Percentiles rank a stretch among this genome's conserved stretches.
Conservation (phyloP, 345 rosid genomes). For the Turnera subulata region DNA sequence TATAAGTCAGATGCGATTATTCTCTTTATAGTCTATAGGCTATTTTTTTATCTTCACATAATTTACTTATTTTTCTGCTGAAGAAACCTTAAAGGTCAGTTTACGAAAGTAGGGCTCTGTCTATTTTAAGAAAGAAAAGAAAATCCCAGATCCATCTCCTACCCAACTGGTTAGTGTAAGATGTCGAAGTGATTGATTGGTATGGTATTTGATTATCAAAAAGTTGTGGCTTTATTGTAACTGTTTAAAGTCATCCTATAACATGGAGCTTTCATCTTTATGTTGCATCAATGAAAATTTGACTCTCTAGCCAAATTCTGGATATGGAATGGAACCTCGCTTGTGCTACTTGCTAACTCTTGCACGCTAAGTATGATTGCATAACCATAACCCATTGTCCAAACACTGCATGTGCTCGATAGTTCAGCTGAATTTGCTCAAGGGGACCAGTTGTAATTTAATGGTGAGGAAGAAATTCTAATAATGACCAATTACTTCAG, state of each 20-base stretch:
- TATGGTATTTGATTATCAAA: conserved; percentile 1
- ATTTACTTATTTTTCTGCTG: neutral
- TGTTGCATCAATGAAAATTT: conserved; percentile 7
- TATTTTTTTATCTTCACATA: too few relatives aligned
- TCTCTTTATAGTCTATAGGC: too few relatives aligned
- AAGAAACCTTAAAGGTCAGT: neutral
- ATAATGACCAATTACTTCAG: neutral
- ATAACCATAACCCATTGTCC: neutral
- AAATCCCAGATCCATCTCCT: too few relatives aligned
- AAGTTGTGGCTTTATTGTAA: neutral
- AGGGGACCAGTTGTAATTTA: conserved; percentile 6
- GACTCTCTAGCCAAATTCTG: neutral
- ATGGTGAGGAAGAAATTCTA: neutral
- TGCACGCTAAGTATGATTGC: neutral
- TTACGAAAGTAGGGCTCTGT: too few relatives aligned
- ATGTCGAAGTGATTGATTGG: neutral
- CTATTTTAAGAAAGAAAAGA: too few relatives aligned
- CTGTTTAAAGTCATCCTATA: neutral
- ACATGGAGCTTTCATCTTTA: conserved; percentile 6
- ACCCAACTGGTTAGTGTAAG: too few relatives aligned
- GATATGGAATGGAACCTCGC: neutral
- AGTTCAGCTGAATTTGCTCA: neutral
- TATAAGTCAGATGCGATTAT: too few relatives aligned
- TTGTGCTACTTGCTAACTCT: neutral
- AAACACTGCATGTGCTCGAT: conserved; percentile 13